Base-by-base conservation (phyloP, 371 early-diverging fungal genomes). In the Fennellomyces sp. region DNA sequence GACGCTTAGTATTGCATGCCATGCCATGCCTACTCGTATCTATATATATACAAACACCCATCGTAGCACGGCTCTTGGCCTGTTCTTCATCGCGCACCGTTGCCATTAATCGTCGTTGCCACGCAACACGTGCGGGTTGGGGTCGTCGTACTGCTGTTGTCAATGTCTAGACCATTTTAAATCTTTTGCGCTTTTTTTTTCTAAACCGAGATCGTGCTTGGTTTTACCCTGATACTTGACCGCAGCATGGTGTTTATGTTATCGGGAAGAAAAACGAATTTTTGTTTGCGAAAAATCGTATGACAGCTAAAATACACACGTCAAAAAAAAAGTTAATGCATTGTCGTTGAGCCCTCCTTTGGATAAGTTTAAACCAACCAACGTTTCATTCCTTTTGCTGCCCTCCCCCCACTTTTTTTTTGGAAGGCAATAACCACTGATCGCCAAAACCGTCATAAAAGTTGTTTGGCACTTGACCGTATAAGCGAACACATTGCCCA, bases 61-160 rank as follows among this genome's bases (percentile, higher is more conserved):
- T 61, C 4, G 61, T 28, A 27, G 61, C 61, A 35, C 55, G 61
- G 30, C 15, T 35, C 17, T 55, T 54, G 17, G 52, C 15, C n/a
- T 48, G 31, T 19, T 61, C 49, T 49, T 61, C 49, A 5, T 28
- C 45, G 45, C 45, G 42, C 12, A 52, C 29, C 4, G 59, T 26
- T 26, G 51, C 17, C 5, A 56, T 17, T 12, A 36, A 61, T 54
- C 55, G 55, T 48, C 58, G 58, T 35, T 29, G 36, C 13, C 30
- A 15, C 25, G 55, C 26, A 38, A 26, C 10, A 13, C 28, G 48
- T 36, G 23, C 19, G 0, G 19, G 8, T 27, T 12, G 19, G 2
- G 0, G 39, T 45, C 45, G 45, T 23, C 17, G 8, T 45, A 23
- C 10, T 21, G 21, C 45, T 2, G 45, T 12, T 45, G 45, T 23